These are phyloP conservation scores for Ceratocystis lukuohia DNA, from an alignment of 2,329 filamentous ascomycete species.

Conservation along the genomic window DNA sequence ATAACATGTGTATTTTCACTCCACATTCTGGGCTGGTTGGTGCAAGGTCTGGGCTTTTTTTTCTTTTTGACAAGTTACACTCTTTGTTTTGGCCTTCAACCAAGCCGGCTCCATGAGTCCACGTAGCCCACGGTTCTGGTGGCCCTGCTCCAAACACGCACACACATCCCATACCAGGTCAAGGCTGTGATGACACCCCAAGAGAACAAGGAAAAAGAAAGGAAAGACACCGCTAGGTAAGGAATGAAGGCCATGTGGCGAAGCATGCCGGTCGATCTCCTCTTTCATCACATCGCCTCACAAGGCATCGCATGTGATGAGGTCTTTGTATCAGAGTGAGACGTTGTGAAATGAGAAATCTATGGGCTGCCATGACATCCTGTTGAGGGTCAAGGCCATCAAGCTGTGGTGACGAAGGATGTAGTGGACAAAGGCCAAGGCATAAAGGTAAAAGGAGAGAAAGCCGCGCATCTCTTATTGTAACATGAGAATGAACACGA, in stretches of 20 bases:
- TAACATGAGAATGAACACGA: too few relatives aligned
- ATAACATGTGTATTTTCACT: too few relatives aligned
- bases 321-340: not conserved
- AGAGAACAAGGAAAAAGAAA: not conserved
- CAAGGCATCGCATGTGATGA: too few relatives aligned
- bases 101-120: too few relatives aligned
- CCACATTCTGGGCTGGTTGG: not conserved
- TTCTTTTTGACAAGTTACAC: not conserved
- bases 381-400: too few relatives aligned
- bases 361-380: too few relatives aligned
- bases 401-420: too few relatives aligned
- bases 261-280: not conserved
- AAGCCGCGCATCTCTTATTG: not conserved
- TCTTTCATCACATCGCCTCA: too few relatives aligned
- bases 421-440: not conserved
- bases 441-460: not conserved
- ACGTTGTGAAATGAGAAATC: not conserved
- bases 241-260: not conserved
- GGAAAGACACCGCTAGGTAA: not conserved
- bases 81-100: not conserved
- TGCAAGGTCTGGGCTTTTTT: not conserved
- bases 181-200: not conserved
- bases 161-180: too few relatives aligned
- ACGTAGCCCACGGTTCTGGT: too few relatives aligned
- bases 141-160: not conserved